Evolutionary conservation across 2,329 filamentous ascomycete genomes (phyloP), one percentile per base, ranked within the genome.

Genomic region (Arthrobotrys musiformis): DNA sequence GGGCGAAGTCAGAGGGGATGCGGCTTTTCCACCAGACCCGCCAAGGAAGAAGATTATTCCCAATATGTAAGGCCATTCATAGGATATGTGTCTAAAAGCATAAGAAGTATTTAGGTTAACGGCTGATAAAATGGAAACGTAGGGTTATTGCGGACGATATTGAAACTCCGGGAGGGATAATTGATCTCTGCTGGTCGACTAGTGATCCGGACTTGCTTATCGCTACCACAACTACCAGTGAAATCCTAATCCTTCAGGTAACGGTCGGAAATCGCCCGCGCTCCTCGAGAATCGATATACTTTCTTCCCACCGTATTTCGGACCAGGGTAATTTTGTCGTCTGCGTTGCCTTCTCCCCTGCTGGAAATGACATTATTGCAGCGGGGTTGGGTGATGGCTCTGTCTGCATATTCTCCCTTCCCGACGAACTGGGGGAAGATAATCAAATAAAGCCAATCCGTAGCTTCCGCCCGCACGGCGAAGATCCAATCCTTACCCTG

Each of bases 1-100:
- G 56, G 62, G 75, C 4, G 79, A 80, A 33, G 79, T 79, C 19
- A 68, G 78, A 62, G 79, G 79, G 11, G 78, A 80, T 67, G 67
- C 66, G 15, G 73, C 63, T 4, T 78, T 78, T 13, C 74, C 74
- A 13, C 74, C 74, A 1, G 74, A 78, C 15, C 58, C 66, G 19
- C 61, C 74, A 9, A 40, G 76, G 44, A 73, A 77, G 63, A 79
- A 79, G 64, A 67, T 79, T 24, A 73, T 78, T 17, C 79, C 79
- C 19, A 70, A 78, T 35, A 69, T 79, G 76, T 79, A 74, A 40
- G 62, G 26, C 35, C 7, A n/a, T n/a, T n/a, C n/a, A n/a, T n/a
- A n/a, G n/a, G n/a, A n/a, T n/a, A n/a, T n/a, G n/a, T n/a, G n/a
- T n/a, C n/a, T n/a, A n/a, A n/a, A n/a, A n/a, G n/a, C n/a, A n/a